Evolutionary conservation across 2,329 filamentous ascomycete species (phyloP).

Genomic region (Penicillium sclerotigenum): DNA sequence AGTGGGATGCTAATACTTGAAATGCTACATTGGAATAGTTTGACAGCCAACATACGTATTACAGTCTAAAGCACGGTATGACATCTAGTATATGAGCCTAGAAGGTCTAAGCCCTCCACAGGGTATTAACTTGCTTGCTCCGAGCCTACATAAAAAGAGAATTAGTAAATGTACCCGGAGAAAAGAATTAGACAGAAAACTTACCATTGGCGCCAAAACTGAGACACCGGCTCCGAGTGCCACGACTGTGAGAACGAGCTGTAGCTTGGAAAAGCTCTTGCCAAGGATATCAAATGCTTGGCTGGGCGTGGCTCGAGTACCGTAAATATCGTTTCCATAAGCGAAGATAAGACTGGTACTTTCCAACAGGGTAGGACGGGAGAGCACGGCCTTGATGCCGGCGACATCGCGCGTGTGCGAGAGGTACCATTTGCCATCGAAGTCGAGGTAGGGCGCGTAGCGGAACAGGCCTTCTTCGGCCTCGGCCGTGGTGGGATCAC

Average conservation of each 20-base stretch:
- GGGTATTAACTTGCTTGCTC: conserved; percentile 24
- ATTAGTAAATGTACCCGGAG: conserved; percentile 12
- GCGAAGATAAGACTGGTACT: conserved; percentile 89
- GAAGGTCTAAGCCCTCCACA: conserved; percentile 19
- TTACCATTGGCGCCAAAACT: conserved; percentile 80
- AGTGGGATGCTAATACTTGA: background rate
- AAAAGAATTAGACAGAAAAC: conserved; percentile 29
- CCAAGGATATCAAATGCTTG: conserved; percentile 88
- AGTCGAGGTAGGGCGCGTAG: conserved; percentile 74
- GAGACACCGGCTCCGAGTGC: conserved; percentile 74
- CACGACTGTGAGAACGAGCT: conserved; percentile 77
- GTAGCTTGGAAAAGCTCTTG: conserved; percentile 88
- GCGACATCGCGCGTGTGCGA: conserved; percentile 80
- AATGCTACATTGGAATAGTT: background rate
- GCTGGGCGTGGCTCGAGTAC: conserved; percentile 80
- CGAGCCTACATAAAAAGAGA: conserved; percentile 9
- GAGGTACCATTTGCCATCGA: conserved; percentile 76
- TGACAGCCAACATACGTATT: background rate
- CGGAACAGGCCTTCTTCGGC: conserved; percentile 75
- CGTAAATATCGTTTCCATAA: conserved; percentile 81
- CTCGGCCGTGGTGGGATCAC: conserved; percentile 77
- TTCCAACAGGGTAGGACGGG: conserved; percentile 76
- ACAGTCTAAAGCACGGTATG: conserved; percentile 4
- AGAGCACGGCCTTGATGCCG: conserved; percentile 69
- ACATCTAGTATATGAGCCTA: background rate